Base-by-base conservation (phyloP, 2,329 filamentous ascomycete species). In the Ceratocystis smalleyi region DNA sequence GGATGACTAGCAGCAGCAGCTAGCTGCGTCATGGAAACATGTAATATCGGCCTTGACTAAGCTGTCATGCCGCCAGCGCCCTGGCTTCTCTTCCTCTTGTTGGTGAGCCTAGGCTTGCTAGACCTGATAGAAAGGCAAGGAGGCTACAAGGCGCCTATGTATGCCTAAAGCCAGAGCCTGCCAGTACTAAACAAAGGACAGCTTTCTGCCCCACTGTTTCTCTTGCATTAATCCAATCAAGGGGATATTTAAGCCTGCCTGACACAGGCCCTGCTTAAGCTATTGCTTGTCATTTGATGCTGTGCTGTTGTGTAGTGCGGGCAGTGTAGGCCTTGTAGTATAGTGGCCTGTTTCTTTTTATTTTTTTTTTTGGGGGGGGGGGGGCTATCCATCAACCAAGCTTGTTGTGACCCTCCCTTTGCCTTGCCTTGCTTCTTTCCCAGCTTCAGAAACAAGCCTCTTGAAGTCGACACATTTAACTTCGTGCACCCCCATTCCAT, bases 301-400 rank as follows among this genome's bases (percentile, higher is more conserved):
- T 54, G 6, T 35, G 54, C 54, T 57, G 54, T 35, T 30, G 6
- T 57, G n/a, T 12, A 49, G 22, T 49, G 47, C 1, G 8, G 27
- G 15, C 30, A 35, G 47, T 57, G 47, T 49, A 49, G n/a, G n/a
- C 3, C 10, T 2, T 49, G 6, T 4, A 8, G 35, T 57, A 22
- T 30, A 57, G 54, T 57, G 54, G 54, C 54, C 54, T 57, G 54
- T 30, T 57, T 30, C 17, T 51, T 51, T 51, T 47, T 47, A n/a
- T 47, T 43, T 43, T 17, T 43, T 5, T 43, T 43, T 43, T 45
- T 51, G 47, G 47, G 8, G 47, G 7, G 19, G 47, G 47, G 47
- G 3, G 47, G 19, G 19, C 19, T 51, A 17, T 51, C 27, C 27
- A 51, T 27, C 22, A 5, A 51, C 15, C 7, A 7, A 49, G 47